These are phyloP conservation scores for Candida xyloterini DNA, from an alignment of 805 yeast species.

Conservation along the genomic window DNA sequence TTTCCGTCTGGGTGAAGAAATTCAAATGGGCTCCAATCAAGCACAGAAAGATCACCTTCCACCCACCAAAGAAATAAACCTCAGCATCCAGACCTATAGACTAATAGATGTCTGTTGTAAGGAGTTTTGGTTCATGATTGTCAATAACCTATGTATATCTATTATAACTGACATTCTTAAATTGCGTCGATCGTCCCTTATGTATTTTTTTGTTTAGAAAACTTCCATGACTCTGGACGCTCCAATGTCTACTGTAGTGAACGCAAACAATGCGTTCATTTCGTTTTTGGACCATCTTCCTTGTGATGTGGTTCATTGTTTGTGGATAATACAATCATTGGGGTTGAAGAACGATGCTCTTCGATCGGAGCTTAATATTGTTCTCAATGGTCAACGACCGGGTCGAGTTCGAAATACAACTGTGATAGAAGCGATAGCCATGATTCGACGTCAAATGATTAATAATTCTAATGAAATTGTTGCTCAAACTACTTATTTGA, in stretches of 20 bases:
- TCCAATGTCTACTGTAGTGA: constrained; percentile 28
- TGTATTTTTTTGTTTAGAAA: neutral
- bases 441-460: constrained; percentile 8
- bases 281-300: constrained; percentile 39
- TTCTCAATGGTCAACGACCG: constrained; percentile 2
- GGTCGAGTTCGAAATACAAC: constrained; percentile 2
- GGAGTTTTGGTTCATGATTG: constrained; percentile 8
- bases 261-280: constrained; percentile 34
- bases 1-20: constrained; percentile 90
- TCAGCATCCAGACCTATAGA: constrained; percentile 11
- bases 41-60: constrained; percentile 89
- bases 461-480: constrained; percentile 26
- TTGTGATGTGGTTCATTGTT: constrained; percentile 36
- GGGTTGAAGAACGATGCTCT: constrained; percentile 24
- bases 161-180: constrained; percentile 9
- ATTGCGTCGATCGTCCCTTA: constrained; percentile 9
- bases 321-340: constrained; percentile 37
- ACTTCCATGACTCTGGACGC: constrained; percentile 3
- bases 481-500: constrained; percentile 27
- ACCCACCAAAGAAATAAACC: constrained; percentile 76
- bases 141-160: constrained; percentile 11
- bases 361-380: constrained; percentile 7
- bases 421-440: constrained; percentile 2
- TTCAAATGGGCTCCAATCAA: constrained; percentile 97
- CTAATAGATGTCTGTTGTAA: constrained; percentile 12